phyloP scores from a whole-genome alignment of 2,329 filamentous ascomycete species.

The Calcarisporium arbuscula region DNA sequence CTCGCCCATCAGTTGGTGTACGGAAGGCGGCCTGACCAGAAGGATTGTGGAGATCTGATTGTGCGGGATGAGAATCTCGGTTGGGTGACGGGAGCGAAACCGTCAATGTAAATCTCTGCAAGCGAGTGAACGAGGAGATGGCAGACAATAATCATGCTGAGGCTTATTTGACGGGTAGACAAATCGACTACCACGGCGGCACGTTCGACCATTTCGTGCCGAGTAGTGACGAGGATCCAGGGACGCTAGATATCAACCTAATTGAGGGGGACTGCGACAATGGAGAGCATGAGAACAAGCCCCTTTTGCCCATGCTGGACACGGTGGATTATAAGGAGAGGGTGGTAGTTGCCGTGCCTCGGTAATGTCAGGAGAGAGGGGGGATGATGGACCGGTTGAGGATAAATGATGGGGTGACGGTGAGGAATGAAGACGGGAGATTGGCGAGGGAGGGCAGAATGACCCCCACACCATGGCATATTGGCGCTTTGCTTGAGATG shows the following conservation, averaged over 20 bases:
- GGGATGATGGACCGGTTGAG: slow-evolving; percentile 1
- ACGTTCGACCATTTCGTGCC: slow-evolving; percentile 36
- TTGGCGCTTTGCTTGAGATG: too few species aligned
- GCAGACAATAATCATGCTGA: too few species aligned
- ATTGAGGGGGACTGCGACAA: slow-evolving; percentile 28
- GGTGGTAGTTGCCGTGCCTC: slow-evolving; percentile 32
- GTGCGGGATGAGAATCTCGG: slow-evolving; percentile 3
- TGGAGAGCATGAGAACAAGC: slow-evolving; percentile 26
- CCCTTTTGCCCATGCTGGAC: slow-evolving; percentile 26
- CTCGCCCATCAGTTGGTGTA: neutral
- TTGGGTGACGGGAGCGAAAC: slow-evolving; percentile 1
- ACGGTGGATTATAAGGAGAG: slow-evolving; percentile 29
- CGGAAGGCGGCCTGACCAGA: neutral
- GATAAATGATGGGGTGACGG: too few species aligned
- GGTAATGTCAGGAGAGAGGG: slow-evolving; percentile 26
- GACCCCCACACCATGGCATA: too few species aligned
- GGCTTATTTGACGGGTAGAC: too few species aligned
- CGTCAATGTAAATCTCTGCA: too few species aligned
- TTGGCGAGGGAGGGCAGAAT: too few species aligned
- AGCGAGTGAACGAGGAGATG: neutral
- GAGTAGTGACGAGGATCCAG: slow-evolving; percentile 26
- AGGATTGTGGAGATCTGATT: neutral
- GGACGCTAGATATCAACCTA: slow-evolving; percentile 37
- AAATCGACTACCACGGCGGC: slow-evolving; percentile 30
- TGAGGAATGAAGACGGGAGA: too few species aligned